phyloP scores from a whole-genome alignment of 2,329 filamentous ascomycete genomes.

The Tolypocladium capitatum region DNA sequence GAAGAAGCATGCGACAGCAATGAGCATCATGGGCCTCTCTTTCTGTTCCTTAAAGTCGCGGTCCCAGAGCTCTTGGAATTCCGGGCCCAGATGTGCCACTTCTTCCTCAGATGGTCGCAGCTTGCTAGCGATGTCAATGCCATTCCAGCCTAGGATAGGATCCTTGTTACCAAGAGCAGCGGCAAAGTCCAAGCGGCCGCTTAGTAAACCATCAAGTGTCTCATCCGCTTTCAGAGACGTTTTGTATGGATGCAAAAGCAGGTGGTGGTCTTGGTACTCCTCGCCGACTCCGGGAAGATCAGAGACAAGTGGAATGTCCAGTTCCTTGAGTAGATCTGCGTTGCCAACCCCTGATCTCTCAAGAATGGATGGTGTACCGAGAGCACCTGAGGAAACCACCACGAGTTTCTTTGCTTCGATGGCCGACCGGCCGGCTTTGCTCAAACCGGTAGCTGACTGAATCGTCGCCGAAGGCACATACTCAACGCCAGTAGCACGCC shows the following conservation, averaged over 20 bases:
- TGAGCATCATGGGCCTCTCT: conserved; percentile 35
- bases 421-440: conserved; percentile 4
- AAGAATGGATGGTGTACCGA: conserved; percentile 40
- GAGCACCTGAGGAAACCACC: conserved; percentile 29
- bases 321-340: conserved; percentile 30
- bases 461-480: conserved; percentile 30
- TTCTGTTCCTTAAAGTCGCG: conserved; percentile 30
- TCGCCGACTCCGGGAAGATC: conserved; percentile 39
- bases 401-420: conserved; percentile 17
- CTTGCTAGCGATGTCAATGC: conserved; percentile 41
- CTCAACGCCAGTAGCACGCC: conserved; percentile 44
- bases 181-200: conserved; percentile 23
- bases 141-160: conserved; percentile 43
- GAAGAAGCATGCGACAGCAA: conserved; percentile 18
- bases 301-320: conserved; percentile 30
- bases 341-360: conserved; percentile 51
- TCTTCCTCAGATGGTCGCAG: conserved; percentile 40
- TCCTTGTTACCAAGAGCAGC: conserved; percentile 31
- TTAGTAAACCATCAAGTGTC: conserved; percentile 36
- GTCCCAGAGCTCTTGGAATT: conserved; percentile 42
- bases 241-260: conserved; percentile 37
- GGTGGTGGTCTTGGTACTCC: conserved; percentile 42
- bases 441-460: conserved; percentile 6
- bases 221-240: conserved; percentile 15
- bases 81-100: conserved; percentile 35